Evolutionary conservation across 2,329 filamentous ascomycete species (phyloP), one percentile per base, ranked within the genome.

Genomic region (Cercospora citrullina): DNA sequence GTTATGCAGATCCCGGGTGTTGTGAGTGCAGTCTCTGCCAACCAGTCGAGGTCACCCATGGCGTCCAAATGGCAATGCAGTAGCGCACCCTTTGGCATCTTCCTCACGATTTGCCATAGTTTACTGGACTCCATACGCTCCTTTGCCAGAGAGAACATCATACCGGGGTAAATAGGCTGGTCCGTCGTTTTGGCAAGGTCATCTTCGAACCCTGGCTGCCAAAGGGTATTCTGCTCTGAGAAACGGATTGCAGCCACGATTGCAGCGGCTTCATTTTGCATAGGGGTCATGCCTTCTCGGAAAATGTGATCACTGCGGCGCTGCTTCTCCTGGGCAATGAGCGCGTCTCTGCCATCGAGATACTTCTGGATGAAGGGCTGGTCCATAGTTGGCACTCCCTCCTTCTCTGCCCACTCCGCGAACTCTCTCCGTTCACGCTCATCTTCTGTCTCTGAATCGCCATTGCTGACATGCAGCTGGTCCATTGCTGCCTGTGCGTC

Each of bases 101-200:
- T 86, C 68, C 89, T 87, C 16, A 97, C 86, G 73, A 97, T 95
- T 71, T 88, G 86, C 93, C 93, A 98, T 26, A 97, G 84, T 75
- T 89, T 89, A 14, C 92, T 96, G 73, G 85, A 84, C 80, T 96
- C 92, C 88, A 97, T 96, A 42, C 88, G 87, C n/a, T 89, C 87
- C 79, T 93, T 94, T 73, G 93, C 93, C 39, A 94, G 85, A 39
- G 87, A 89, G 80, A 97, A 97, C 91, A 96, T 95, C 90, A 97
- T 96, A 10, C 94, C 94, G 0, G 93, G 93, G 77, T 91, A 92
- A 61, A 94, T 82, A 72, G 88, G 87, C 69, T 87, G 85, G 73
- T 88, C 84, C 28, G 81, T 82, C 65, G 87, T 81, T 71, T 87
- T 85, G 3, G 90, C 89, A 3, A 93, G 82, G 55, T 84, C 84